phyloP scores from a whole-genome alignment of 768 basidiomycete species.

The Boletus edulis region DNA sequence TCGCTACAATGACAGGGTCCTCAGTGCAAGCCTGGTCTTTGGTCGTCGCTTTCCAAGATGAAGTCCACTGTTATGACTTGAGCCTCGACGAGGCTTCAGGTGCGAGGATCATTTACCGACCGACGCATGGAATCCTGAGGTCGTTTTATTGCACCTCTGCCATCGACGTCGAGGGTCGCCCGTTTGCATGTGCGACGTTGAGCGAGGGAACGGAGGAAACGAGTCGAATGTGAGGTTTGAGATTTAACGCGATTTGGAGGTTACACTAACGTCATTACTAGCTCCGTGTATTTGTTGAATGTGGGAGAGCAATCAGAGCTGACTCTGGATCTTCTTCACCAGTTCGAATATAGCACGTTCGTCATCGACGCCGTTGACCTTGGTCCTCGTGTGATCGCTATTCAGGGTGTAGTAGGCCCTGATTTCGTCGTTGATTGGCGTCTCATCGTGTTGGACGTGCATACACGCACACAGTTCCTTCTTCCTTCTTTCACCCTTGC shows the following conservation, averaged over 20 bases:
- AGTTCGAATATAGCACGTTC: constrained; percentile 6
- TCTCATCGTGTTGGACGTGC: background rate
- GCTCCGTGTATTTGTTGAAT: constrained; percentile 9
- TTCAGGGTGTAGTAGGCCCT: background rate
- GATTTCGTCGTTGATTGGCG: background rate
- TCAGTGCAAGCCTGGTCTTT: constrained; percentile 9
- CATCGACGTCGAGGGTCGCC: constrained; percentile 10
- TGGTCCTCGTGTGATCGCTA: background rate
- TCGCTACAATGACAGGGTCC: background rate
- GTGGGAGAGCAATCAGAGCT: background rate
- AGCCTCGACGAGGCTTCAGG: background rate
- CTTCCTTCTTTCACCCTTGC: background rate
- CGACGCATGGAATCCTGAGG: background rate
- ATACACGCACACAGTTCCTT: background rate
- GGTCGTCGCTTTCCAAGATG: constrained; percentile 9
- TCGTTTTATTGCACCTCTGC: constrained; percentile 11
- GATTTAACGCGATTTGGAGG: background rate
- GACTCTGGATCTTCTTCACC: constrained; percentile 10
- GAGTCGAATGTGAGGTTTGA: constrained; percentile 3
- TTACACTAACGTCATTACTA: background rate
- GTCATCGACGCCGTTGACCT: background rate
- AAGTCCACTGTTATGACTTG: constrained; percentile 17
- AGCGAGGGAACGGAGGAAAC: background rate
- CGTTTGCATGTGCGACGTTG: constrained; percentile 14
- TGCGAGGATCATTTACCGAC: constrained; percentile 11